Evolutionary conservation across 2,329 filamentous ascomycete species (phyloP), one percentile per base, ranked within the genome.

Genomic region (Exophiala calicioides): DNA sequence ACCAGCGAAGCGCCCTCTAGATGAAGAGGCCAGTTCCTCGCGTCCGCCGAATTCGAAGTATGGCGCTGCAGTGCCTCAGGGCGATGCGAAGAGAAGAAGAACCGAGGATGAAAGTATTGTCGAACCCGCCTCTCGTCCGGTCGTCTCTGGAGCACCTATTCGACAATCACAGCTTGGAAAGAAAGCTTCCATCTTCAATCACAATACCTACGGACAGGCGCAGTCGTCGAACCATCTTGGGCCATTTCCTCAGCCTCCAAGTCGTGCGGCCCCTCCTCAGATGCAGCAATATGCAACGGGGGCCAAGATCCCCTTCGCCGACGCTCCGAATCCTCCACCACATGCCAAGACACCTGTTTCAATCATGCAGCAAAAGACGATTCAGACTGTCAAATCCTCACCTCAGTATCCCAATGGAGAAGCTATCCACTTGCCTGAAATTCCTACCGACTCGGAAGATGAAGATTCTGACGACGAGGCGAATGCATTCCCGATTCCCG

Each of bases 361-460:
- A n/a, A 52, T 61, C 19, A 57, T 61, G 42, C 55, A 57, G 34
- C 50, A 55, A 12, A 52, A 55, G 29, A 54, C 48, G 20, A 54
- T 58, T 20, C 59, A 63, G 20, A 59, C 60, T 3, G 59, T 78
- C 13, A 78, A 81, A 56, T 85, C 86, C 21, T 95, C 90, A 1
- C 53, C 55, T 13, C 82, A 88, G 41, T 95, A 94, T 69, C 86
- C 85, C 52, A 91, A 89, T 58, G 89, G 90, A 51, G 93, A 98
- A 49, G 81, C 80, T 40, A 96, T 98, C 60, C 86, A 93, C 57
- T 80, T 98, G 3, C 91, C 93, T 0, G 93, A 98, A 58, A 97
- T 98, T 58, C 83, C 90, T 55, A 97, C 93, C 1, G 94, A 98
- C 64, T 90, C 89, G 21, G 90, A 95, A 60, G 88, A 95, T 49